Conservation (phyloP, 495 filamentous ascomycete species). For the Lasiosphaeria miniovina region DNA sequence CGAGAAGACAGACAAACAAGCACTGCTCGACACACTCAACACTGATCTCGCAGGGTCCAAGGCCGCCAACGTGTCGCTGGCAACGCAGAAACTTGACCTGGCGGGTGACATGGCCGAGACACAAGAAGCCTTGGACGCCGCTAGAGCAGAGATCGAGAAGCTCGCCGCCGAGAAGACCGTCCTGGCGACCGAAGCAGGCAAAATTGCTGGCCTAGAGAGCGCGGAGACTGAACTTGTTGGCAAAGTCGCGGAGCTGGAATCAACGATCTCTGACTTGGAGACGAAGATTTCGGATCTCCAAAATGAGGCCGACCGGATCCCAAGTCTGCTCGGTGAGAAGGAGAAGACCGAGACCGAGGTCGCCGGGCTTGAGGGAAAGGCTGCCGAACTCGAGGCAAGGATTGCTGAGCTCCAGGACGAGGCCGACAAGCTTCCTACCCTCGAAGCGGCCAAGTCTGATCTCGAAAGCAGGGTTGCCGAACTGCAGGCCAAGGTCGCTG, state of each 20-base stretch:
- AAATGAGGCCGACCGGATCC: constrained; percentile 26
- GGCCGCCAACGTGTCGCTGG: constrained; percentile 32
- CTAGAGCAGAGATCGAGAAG: constrained; percentile 23
- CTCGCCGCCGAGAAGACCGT: constrained; percentile 32
- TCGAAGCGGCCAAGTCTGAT: constrained; percentile 31
- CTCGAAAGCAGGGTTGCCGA: constrained; percentile 23
- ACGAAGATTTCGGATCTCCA: constrained; percentile 23
- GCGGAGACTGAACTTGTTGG: constrained; percentile 26
- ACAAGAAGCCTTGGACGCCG: constrained; percentile 20
- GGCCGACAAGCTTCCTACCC: constrained; percentile 31
- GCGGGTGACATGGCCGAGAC: constrained; percentile 22
- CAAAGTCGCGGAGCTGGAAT: constrained; percentile 25
- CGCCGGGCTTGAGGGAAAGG: constrained; percentile 27
- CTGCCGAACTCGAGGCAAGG: constrained; percentile 27
- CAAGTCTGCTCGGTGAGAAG: constrained; percentile 24
- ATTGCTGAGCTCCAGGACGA: constrained; percentile 33
- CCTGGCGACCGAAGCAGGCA: constrained; percentile 30
- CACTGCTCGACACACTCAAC: constrained; percentile 26
- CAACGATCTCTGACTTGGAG: constrained; percentile 19
- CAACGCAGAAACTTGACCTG: constrained; percentile 30
- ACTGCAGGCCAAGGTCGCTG: constrained; percentile 25
- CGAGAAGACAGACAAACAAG: constrained; percentile 18
- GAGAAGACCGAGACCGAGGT: constrained; percentile 27
- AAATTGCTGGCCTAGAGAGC: constrained; percentile 16
- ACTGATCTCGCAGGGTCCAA: constrained; percentile 32